These are phyloP conservation scores for Pythium brassicae DNA, from an alignment of 352 stramenopile genomes.

Conservation along the genomic window DNA sequence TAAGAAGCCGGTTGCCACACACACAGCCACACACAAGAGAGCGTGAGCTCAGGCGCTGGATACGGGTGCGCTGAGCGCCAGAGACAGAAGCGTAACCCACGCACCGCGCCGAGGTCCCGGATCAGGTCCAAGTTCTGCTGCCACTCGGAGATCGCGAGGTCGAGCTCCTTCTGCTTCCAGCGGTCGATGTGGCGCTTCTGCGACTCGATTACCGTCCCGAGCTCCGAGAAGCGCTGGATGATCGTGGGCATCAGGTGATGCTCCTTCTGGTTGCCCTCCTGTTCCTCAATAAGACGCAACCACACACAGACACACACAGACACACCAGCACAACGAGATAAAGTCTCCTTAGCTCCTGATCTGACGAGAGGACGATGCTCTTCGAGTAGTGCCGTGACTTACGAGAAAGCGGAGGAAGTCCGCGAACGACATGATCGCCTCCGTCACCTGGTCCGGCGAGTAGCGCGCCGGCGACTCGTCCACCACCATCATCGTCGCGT, in stretches of 20 bases:
- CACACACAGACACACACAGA: conserved; percentile 18
- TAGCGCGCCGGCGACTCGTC: conserved; percentile 59
- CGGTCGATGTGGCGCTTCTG: conserved; percentile 83
- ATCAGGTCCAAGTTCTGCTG: conserved; percentile 69
- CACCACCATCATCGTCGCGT: conserved; percentile 12
- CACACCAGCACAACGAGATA: no score
- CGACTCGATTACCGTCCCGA: conserved; percentile 78
- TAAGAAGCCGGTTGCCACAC: not conserved
- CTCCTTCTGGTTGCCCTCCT: conserved; percentile 74
- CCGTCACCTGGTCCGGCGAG: conserved; percentile 64
- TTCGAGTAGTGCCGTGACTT: no score
- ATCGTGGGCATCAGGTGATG: conserved; percentile 74
- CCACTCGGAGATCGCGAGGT: conserved; percentile 67
- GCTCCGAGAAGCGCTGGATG: conserved; percentile 69
- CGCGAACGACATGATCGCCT: conserved; percentile 78
- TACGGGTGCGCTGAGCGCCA: no score
- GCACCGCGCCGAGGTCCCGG: conserved; percentile 42
- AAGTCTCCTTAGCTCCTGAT: conserved; percentile 26
- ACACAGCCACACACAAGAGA: not conserved
- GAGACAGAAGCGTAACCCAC: not conserved
- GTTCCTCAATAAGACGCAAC: conserved; percentile 44
- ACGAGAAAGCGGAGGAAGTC: conserved; percentile 83
- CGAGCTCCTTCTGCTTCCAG: conserved; percentile 82
- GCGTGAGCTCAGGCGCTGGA: no score
- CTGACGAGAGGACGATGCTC: not conserved